phyloP scores from a whole-genome alignment of 768 basidiomycete species.

The Russula abietina region DNA sequence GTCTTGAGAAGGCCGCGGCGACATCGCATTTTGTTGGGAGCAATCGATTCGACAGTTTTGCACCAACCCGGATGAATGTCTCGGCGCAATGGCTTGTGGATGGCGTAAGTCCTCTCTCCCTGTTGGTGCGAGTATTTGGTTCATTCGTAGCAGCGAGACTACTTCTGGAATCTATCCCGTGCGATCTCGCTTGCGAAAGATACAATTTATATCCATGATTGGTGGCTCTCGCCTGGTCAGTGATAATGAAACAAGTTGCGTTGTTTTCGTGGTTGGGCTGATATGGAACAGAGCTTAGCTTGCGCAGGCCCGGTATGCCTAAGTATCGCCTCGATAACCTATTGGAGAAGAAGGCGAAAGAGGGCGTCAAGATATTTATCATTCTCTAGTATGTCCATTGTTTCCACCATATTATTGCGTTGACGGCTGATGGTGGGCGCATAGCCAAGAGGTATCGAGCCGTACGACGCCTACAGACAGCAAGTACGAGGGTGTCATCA shows the following conservation, averaged over 20 bases:
- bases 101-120: constrained; percentile 52
- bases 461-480: constrained; percentile 92
- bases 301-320: constrained; percentile 79
- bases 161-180: constrained; percentile 94
- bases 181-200: constrained; percentile 87
- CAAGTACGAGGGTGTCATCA: constrained; percentile 46
- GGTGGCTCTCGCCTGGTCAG: constrained; percentile 91
- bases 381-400: constrained; percentile 72
- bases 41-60: constrained; percentile 92
- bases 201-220: constrained; percentile 92
- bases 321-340: constrained; percentile 83
- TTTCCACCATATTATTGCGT: not conserved
- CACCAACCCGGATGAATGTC: constrained; percentile 87
- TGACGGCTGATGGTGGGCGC: constrained; percentile 2
- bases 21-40: constrained; percentile 69
- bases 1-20: constrained; percentile 72
- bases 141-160: constrained; percentile 63
- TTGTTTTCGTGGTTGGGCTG: constrained; percentile 3
- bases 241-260: not conserved
- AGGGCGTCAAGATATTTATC: constrained; percentile 93
- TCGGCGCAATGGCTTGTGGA: constrained; percentile 98
- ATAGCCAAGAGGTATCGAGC: constrained; percentile 90
- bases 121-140: constrained; percentile 1
- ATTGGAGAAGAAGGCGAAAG: constrained; percentile 84
- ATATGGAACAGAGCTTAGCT: constrained; percentile 55